A percentile compares a stretch with the other conserved stretches of the same genome.
These are phyloP conservation scores for Aureobasidium melanogenum DNA, from an alignment of 2,329 filamentous ascomycete species.

Conservation along the genomic window DNA sequence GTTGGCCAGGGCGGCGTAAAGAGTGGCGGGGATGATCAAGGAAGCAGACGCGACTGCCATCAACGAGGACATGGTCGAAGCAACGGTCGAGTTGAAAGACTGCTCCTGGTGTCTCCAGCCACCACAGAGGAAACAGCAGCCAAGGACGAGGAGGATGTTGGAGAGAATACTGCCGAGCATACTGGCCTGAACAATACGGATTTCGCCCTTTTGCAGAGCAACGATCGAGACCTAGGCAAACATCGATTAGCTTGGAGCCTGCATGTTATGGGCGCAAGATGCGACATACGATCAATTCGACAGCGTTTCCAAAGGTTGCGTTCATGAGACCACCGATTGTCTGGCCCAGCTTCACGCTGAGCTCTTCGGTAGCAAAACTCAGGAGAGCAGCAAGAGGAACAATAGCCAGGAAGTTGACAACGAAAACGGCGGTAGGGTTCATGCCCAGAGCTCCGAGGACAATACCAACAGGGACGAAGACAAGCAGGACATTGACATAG, in stretches of 20 bases:
- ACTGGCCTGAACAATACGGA: constrained; percentile 92
- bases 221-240: constrained; percentile 72
- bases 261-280: not conserved
- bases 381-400: constrained; percentile 81
- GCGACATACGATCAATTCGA: constrained; percentile 38
- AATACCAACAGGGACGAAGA: constrained; percentile 67
- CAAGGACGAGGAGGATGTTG: constrained; percentile 71
- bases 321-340: constrained; percentile 83
- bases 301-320: constrained; percentile 69
- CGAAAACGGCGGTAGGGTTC: constrained; percentile 63
- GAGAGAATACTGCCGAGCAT: constrained; percentile 96
- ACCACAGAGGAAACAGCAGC: constrained; percentile 45
- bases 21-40: constrained; percentile 45
- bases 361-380: constrained; percentile 82
- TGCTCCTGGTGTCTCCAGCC: constrained; percentile 37
- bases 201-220: constrained; percentile 74
- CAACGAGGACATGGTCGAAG: constrained; percentile 62
- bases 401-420: constrained; percentile 90
- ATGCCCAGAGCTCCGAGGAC: constrained; percentile 53
- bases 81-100: constrained; percentile 63
- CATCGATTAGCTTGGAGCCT: not conserved
- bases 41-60: constrained; percentile 49
- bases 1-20: constrained; percentile 38
- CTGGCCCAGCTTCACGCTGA: constrained; percentile 69
- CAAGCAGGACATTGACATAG: constrained; percentile 60